Conservation (phyloP, 2,329 filamentous ascomycete species). For the Diaporthe capsici region DNA sequence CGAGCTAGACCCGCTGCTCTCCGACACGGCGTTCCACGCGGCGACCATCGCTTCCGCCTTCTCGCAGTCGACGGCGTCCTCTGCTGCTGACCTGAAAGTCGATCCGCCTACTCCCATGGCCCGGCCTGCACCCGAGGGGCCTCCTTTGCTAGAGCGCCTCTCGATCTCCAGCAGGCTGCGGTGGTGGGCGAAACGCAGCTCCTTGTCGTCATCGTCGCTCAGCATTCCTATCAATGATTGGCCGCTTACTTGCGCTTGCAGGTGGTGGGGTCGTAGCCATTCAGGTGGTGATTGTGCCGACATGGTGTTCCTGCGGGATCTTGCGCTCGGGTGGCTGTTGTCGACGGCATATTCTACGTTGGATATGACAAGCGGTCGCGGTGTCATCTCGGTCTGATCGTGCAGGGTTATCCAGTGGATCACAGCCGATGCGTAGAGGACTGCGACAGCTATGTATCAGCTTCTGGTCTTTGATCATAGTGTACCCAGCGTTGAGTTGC, state of each 20-base stretch:
- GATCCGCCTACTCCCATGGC: background rate
- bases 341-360: constrained; percentile 28
- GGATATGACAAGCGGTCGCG: constrained; percentile 15
- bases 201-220: constrained; percentile 20
- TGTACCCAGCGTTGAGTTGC: too few relatives aligned
- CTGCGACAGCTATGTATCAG: background rate
- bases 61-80: background rate
- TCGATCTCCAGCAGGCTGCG: constrained; percentile 25
- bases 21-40: background rate
- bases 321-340: constrained; percentile 19
- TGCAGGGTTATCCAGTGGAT: constrained; percentile 3
- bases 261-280: background rate
- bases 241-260: constrained; percentile 2
- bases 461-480: background rate
- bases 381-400: background rate
- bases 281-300: background rate
- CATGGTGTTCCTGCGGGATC: constrained; percentile 20
- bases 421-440: constrained; percentile 6
- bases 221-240: constrained; percentile 28
- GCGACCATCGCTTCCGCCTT: constrained; percentile 4
- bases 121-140: background rate
- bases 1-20: background rate
- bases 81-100: background rate
- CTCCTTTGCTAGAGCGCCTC: constrained; percentile 13
- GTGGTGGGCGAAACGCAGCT: constrained; percentile 28